Evolutionary conservation across 495 filamentous ascomycete species (phyloP).

Genomic region (Neurospora sp.): DNA sequence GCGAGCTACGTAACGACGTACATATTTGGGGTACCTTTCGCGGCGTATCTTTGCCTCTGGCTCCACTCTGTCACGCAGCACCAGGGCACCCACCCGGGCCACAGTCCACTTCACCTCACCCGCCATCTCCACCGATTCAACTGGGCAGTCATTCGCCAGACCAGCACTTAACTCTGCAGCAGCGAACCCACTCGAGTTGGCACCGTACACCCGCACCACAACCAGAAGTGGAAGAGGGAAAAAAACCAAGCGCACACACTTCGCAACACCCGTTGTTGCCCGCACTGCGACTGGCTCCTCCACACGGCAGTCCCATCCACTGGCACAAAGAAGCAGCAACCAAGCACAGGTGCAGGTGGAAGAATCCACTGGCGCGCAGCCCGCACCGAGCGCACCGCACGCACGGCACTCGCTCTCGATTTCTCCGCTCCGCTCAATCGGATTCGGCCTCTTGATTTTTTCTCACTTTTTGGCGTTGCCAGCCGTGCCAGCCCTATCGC

Average conservation of each 20-base stretch:
- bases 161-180: not conserved
- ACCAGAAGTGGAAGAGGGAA: not conserved
- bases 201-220: not conserved
- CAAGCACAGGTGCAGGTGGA: not conserved
- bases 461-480: not conserved
- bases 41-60: not conserved
- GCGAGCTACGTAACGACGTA: not conserved
- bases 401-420: not conserved
- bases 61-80: not conserved
- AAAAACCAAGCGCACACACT: not conserved
- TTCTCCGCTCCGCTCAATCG: not conserved
- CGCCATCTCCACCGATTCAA: not conserved
- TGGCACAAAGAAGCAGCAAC: not conserved
- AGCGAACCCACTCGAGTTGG: not conserved
- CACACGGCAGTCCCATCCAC: not conserved
- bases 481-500: not conserved
- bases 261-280: not conserved
- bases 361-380: not conserved
- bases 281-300: not conserved
- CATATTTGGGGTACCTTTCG: not conserved
- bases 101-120: not conserved
- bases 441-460: not conserved
- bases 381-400: not conserved
- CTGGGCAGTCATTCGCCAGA: not conserved
- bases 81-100: not conserved